A percentile compares a stretch with the other conserved stretches of the same genome.
phyloP scores from a whole-genome alignment of 2,329 filamentous ascomycete genomes.

The Epichloe baconii region DNA sequence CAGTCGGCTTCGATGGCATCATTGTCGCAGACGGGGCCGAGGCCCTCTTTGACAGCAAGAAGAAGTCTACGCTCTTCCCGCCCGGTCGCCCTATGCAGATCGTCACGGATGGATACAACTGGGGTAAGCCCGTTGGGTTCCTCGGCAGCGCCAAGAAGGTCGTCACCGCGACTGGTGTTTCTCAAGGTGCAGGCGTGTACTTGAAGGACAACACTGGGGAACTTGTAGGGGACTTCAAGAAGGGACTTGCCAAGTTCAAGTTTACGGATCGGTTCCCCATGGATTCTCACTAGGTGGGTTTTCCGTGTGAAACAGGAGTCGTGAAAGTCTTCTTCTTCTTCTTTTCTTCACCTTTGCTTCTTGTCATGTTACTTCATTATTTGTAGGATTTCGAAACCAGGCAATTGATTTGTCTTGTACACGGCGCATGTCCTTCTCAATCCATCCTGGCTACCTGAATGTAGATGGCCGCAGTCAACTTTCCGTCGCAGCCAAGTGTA shows the following conservation, averaged over 20 bases:
- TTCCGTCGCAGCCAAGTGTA: too few species aligned
- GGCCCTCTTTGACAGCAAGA: slow-evolving; percentile 32
- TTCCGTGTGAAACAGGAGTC: slow-evolving; percentile 4
- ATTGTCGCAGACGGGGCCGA: slow-evolving; percentile 43
- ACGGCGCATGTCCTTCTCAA: too few species aligned
- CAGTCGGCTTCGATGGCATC: slow-evolving; percentile 48
- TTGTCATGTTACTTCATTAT: neutral
- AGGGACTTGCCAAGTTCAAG: slow-evolving; percentile 50
- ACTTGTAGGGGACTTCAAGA: slow-evolving; percentile 34
- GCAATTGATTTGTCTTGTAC: too few species aligned
- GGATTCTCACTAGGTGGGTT: slow-evolving; percentile 23
- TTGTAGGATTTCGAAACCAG: too few species aligned
- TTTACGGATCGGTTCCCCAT: slow-evolving; percentile 51
- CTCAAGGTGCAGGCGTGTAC: slow-evolving; percentile 29
- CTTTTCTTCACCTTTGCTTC: neutral
- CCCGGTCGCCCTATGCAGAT: slow-evolving; percentile 51
- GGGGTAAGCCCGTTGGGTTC: slow-evolving; percentile 56
- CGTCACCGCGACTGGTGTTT: slow-evolving; percentile 31
- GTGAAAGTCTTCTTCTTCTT: neutral
- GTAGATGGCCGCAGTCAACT: too few species aligned
- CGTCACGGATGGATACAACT: slow-evolving; percentile 47
- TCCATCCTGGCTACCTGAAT: too few species aligned
- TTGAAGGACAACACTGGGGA: slow-evolving; percentile 17
- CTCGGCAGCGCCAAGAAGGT: slow-evolving; percentile 32
- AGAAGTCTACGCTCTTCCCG: slow-evolving; percentile 45